A percentile compares a stretch with the other conserved stretches of the same genome.
Conservation (phyloP, 164 flowering plant species). For the Vitis riparia region DNA sequence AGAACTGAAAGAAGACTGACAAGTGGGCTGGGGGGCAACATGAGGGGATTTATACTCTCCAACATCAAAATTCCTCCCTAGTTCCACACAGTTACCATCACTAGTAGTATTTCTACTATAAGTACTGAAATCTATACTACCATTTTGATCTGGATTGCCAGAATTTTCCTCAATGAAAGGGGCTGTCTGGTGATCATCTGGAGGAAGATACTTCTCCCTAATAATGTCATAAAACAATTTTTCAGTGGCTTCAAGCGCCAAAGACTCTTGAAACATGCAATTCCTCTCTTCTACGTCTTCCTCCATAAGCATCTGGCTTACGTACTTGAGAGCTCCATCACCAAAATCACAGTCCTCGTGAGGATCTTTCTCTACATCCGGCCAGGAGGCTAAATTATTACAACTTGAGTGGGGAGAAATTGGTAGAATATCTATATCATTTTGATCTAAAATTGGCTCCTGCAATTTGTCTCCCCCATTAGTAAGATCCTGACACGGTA, state of each 20-base stretch:
- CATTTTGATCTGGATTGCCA: slow-evolving; percentile 12
- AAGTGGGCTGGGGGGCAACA: background rate
- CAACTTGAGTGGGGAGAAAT: slow-evolving; percentile 10
- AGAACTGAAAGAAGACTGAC: slow-evolving; percentile 29
- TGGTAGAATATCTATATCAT: slow-evolving; percentile 2
- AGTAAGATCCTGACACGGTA: slow-evolving; percentile 4
- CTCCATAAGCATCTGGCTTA: slow-evolving; percentile 59
- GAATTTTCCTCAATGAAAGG: slow-evolving; percentile 10
- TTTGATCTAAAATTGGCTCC: background rate
- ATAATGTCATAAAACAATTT: slow-evolving; percentile 46
- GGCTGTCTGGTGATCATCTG: background rate
- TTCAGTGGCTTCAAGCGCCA: slow-evolving; percentile 50
- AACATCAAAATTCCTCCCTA: slow-evolving; percentile 6
- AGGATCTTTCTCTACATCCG: slow-evolving; percentile 19
- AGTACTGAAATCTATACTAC: background rate
- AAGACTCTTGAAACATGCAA: slow-evolving; percentile 47
- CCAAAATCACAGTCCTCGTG: slow-evolving; percentile 53
- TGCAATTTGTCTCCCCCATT: background rate
- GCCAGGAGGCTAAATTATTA: slow-evolving; percentile 1
- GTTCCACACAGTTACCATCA: slow-evolving; percentile 1
- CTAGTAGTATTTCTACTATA: background rate
- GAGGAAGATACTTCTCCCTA: slow-evolving; percentile 38
- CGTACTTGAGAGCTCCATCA: slow-evolving; percentile 47
- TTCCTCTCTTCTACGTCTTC: slow-evolving; percentile 54
- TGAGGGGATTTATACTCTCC: slow-evolving; percentile 3